Conservation (phyloP, 768 basidiomycete genomes). For the Phaeotremella skinneri region DNA sequence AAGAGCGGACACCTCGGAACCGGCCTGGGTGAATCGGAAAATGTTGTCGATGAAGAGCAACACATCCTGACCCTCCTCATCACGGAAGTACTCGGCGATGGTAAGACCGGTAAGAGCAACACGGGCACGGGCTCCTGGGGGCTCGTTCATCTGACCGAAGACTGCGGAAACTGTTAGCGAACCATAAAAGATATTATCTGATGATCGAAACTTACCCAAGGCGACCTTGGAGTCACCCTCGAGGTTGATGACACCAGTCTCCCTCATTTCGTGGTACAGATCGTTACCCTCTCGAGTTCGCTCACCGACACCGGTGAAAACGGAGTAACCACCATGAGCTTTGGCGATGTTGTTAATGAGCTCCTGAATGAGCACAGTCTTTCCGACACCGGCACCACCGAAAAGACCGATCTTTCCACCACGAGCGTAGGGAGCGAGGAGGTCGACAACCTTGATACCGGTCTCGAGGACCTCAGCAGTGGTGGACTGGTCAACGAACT, state of each 20-base stretch:
- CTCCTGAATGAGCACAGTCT: constrained; percentile 99
- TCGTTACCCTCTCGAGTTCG: constrained; percentile 99
- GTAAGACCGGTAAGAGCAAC: constrained; percentile 98
- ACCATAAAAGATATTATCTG: not conserved
- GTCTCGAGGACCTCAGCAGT: constrained; percentile 98
- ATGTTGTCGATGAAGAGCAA: constrained; percentile 99
- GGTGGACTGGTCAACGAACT: constrained; percentile 98
- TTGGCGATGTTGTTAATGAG: constrained; percentile 99
- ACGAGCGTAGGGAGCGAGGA: constrained; percentile 98
- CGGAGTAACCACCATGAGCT: constrained; percentile 99
- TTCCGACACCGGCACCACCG: constrained; percentile 99
- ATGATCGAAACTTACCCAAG: constrained; percentile 53
- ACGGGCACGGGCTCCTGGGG: constrained; percentile 99
- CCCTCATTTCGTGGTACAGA: constrained; percentile 74
- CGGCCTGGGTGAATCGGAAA: constrained; percentile 99
- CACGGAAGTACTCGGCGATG: constrained; percentile 99
- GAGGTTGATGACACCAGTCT: constrained; percentile 99
- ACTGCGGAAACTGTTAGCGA: constrained; percentile 54
- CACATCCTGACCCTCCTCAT: constrained; percentile 99
- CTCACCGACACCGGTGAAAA: constrained; percentile 98
- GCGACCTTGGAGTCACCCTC: constrained; percentile 99
- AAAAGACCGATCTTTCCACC: constrained; percentile 99
- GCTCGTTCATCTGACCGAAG: constrained; percentile 99
- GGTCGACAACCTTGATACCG: constrained; percentile 99
- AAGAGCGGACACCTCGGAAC: constrained; percentile 99